Evolutionary conservation across 495 filamentous ascomycete genomes (phyloP), one percentile per base, ranked within the genome.

Genomic region (Neurospora sp.): DNA sequence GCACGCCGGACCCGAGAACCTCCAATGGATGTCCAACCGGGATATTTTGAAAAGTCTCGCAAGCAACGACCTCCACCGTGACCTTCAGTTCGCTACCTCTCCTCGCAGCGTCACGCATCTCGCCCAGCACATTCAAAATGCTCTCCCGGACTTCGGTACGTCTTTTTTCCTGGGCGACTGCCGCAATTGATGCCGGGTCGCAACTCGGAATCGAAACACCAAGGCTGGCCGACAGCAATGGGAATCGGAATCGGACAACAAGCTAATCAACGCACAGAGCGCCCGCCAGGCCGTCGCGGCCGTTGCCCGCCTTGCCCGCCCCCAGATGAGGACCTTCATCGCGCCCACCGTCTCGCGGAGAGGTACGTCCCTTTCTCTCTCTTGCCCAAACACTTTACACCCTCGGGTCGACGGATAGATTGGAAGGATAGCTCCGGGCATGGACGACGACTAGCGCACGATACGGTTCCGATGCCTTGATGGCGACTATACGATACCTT

Each of bases 321-420:
- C 90, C 77, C 85, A 90, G 80, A 89, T 88, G 82, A 91, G 96
- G 79, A 92, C 90, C 80, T 94, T 98, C 86, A 90, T 97, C 79
- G 85, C 86, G 68, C 89, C 92, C 48, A 94, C 92, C 40, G 87
- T 90, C 76, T 83, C 87, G 73, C 89, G 92, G 81, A 86, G 90
- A 90, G 92, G 92, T 94, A 88, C 78, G 84, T 82, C 22, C 20
- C 27, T 65, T 65, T 65, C 53, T 65, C 53, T 65, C 53, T 65
- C 14, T 14, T 35, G 14, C 27, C 53, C 53, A 65, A 35, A 65
- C 53, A 65, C 14, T 65, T 31, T 65, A 35, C 53, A 65, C 53
- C 53, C 53, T 65, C 53, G 27, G 27, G 27, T 65, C 53, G 53
- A 35, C 53, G 53, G 53, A 65, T 65, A 65, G 53, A 14, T 35